These are phyloP conservation scores for Priceomyces castillae DNA, from an alignment of 805 yeast species.

Conservation along the genomic window DNA sequence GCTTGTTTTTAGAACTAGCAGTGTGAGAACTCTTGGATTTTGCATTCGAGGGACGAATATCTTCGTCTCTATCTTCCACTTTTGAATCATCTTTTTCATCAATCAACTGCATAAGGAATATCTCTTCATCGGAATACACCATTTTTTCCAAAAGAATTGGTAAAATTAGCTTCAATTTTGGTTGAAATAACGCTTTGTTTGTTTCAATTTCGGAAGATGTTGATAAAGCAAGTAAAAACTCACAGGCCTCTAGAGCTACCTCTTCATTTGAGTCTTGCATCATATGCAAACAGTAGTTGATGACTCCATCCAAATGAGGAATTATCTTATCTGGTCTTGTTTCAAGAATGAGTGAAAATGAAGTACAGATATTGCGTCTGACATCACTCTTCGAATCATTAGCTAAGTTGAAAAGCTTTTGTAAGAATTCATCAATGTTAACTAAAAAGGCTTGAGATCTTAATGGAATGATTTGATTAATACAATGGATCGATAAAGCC, in stretches of 20 bases:
- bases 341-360: conserved; percentile 70
- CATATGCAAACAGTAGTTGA: conserved; percentile 78
- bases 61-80: conserved; percentile 81
- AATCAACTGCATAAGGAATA: conserved; percentile 56
- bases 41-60: conserved; percentile 78
- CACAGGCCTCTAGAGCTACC: conserved; percentile 90
- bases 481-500: conserved; percentile 63
- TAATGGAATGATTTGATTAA: conserved; percentile 71
- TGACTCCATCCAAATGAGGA: conserved; percentile 83
- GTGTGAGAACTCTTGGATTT: conserved; percentile 50
- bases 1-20: conserved; percentile 16
- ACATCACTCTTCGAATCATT: conserved; percentile 56
- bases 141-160: conserved; percentile 77
- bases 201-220: conserved; percentile 54
- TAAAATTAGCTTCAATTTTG: conserved; percentile 60
- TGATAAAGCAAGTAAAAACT: conserved; percentile 75
- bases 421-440: conserved; percentile 64
- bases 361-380: conserved; percentile 70
- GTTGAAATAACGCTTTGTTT: conserved; percentile 41
- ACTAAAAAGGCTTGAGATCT: conserved; percentile 63
- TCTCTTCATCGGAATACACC: conserved; percentile 85
- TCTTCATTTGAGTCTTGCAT: conserved; percentile 57
- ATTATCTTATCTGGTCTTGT: conserved; percentile 74
- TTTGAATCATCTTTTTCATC: conserved; percentile 76
- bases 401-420: conserved; percentile 68